Base-by-base conservation (phyloP, 1,284 basidiomycete genomes). In the Boletellus deceptivus region DNA sequence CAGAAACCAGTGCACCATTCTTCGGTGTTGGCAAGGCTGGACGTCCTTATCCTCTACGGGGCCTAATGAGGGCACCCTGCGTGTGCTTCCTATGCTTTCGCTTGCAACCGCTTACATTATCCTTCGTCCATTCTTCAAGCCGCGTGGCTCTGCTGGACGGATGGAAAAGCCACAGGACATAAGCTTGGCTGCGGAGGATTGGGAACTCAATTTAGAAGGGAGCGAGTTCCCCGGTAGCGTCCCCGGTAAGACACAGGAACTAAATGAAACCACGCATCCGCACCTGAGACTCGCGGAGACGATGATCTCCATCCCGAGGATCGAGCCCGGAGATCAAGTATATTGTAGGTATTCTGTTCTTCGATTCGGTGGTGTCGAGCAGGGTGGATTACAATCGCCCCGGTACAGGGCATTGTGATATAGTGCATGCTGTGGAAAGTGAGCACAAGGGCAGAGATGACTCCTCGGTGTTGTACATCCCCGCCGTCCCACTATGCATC, bases 1-100 rank as follows among this genome's bases (percentile, higher is more conserved):
- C 33, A 80, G 78, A 18, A 82, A 77, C 47, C 77, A 86, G 62
- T 91, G 89, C 59, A 80, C 84, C 1, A 80, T 90, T 25, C 86
- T 90, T 69, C 77, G 89, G n/a, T 82, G 86, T 0, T 85, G 85
- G 76, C 88, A 91, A 64, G 86, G 86, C 4, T 84, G 87, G 89
- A 83, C 82, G 0, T 78, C 80, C 7, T 70, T 92, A 49, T 84
- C 84, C 0, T 64, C 62, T 27, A 87, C 86, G 0, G 79, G 79
- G 0, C 78, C 83, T 0, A 72, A 72, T 6, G 84, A 91, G 62
- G 90, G 91, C 11, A 86, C 85, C 0, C 67, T 87, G 4, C 72
- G 73, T 2, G 78, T 87, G 17, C 75, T 80, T 29, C 84, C 86
- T 0, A 68, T 79, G 60, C 65, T 88, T 22, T 69, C 71, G 13